Base-by-base conservation (phyloP, 1,139 yeast species). In the Suhomyces choctaworum region DNA sequence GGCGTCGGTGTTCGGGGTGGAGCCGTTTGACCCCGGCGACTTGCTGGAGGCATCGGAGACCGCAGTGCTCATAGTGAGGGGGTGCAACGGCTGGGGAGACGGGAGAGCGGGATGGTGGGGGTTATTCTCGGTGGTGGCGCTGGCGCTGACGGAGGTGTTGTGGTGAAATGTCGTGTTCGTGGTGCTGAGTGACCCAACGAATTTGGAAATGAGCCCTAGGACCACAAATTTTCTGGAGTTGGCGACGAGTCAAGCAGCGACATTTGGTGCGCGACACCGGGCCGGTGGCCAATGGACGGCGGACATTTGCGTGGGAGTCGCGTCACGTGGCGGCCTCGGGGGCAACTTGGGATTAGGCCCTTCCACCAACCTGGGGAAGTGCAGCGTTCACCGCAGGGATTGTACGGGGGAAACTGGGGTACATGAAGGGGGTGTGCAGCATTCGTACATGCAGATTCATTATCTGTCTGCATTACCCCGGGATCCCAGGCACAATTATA, bases 1-100 rank as follows among this genome's bases (percentile, higher is more conserved):
- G 16, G 28, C 17, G 25, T 34, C 35, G n/a, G 40, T 27, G 3
- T 34, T 27, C 2, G 41, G 41, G 10, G 38, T 38, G 17, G 38
- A 34, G 3, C 29, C 36, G 16, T 14, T 16, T 16, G 41, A 38
- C 8, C 19, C 31, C 5, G 40, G 40, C 13, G 37, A 33, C 30
- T 27, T 31, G 26, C 28, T 30, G 22, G 29, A 29, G 20, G 22
- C 28, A 22, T 33, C 40, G 27, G 34, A 33, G 11, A 22, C 27
- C 11, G 29, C 29, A 16, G 29, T 33, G 25, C 33, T 34, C 35
- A 29, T 37, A 31, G 24, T 17, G 19, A 22, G 31, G 24, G 19
- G 30, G 11, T 17, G 13, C 14, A 13, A 27, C 15, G 30, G 19
- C 16, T 3, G 17, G 24, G 16, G 21, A 20, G 3, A 14, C 24